Evolutionary conservation across 495 filamentous ascomycete species (phyloP).

Genomic region (Trichocladium uniseriatum): DNA sequence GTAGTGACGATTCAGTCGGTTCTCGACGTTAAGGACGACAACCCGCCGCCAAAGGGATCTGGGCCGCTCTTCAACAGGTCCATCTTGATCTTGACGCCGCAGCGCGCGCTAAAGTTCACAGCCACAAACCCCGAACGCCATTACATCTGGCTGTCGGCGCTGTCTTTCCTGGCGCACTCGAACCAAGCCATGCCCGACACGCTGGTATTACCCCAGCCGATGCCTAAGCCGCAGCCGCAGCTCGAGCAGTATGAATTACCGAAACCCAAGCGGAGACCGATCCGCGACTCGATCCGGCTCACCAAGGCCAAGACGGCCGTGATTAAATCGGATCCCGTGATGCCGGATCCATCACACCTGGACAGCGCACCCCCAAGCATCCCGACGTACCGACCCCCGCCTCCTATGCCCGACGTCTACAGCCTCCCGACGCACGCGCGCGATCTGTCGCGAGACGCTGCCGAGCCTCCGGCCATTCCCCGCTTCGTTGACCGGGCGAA

Average conservation of each 20-base stretch:
- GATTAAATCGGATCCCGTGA: conserved; percentile 26
- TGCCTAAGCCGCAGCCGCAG: conserved; percentile 20
- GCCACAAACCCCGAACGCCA: conserved; percentile 74
- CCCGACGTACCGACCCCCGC: conserved; percentile 20
- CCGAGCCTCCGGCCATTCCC: conserved; percentile 73
- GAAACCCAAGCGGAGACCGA: conserved; percentile 43
- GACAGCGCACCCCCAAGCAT: conserved; percentile 24
- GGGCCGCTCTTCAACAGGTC: conserved; percentile 74
- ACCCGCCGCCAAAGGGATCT: conserved; percentile 67
- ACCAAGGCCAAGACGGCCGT: conserved; percentile 65
- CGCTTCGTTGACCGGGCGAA: conserved; percentile 53
- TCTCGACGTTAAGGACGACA: conserved; percentile 91
- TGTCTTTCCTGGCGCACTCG: conserved; percentile 89
- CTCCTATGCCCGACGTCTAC: conserved; percentile 18
- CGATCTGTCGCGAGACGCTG: conserved; percentile 40
- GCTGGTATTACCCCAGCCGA: conserved; percentile 47
- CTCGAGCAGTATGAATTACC: conserved; percentile 41
- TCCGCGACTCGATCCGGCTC: conserved; percentile 83
- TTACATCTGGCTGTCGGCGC: conserved; percentile 87
- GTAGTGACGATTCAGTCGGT: conserved; percentile 92
- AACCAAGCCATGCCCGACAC: conserved; percentile 62
- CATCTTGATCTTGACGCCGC: conserved; percentile 88
- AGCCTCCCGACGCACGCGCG: conserved; percentile 24
- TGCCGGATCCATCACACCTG: conserved; percentile 11
- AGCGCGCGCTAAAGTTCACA: conserved; percentile 92